Evolutionary conservation across 441 rosid species (phyloP), one percentile per base, ranked within the genome.

Genomic region (Manihot esculenta): DNA sequence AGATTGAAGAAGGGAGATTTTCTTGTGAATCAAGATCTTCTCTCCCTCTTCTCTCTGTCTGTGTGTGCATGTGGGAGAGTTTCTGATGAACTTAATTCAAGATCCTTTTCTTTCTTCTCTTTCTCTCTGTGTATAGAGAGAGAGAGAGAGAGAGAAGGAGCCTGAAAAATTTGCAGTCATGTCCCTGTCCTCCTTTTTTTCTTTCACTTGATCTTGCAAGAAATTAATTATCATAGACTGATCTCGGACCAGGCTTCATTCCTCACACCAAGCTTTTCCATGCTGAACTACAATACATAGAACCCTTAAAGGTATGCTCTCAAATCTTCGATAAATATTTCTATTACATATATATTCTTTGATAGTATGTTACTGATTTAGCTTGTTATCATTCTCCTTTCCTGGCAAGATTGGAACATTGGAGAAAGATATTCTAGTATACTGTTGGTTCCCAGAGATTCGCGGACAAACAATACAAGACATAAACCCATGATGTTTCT

Each of bases 201-300:
- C 18, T 17, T 20, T 2, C 11, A 41, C 15, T 48, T 60, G 33
- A 49, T 56, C 10, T 64, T 56, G 42, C 48, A 48, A 67, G 54
- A 62, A 33, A 30, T 33, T 33, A 33, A 4, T 33, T 33, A 65
- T 44, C 75, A 71, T 50, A 53, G 58, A 68, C 35, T 53, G 87
- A 88, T 86, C 91, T 86, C 93, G 93, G 93, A 88, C 91, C 91
- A 88, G 93, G 93, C 93, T 88, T 88, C 93, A 86, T 88, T 88
- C 91, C 84, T 88, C 71, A 83, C 89, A 79, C 85, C 85, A 55
- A 44, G 68, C 80, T 77, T 88, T 85, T 82, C 84, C 78, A 56
- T 48, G 49, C 27, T 35, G 10, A 62, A 50, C 69, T n/a, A 60
- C 65, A 44, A 33, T 38, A 18, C 38, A 33, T 33, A 33, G 38